Evolutionary conservation across 1,284 basidiomycete species (phyloP), one percentile per base, ranked within the genome.

Genomic region (Marasmius tenuissimus): DNA sequence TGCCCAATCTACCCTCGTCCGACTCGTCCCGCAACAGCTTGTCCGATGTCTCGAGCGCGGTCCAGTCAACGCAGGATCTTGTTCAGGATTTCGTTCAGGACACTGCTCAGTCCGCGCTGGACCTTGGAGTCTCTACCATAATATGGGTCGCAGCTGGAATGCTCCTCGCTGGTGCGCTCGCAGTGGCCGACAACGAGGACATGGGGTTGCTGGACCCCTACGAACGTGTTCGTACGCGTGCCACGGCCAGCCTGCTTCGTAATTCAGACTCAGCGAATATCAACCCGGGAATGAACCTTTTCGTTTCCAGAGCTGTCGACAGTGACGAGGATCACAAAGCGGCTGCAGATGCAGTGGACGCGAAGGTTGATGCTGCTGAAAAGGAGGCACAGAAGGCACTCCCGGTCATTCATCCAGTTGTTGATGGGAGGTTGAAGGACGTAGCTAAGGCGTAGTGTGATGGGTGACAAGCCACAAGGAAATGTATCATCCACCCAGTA

Each of bases 381-480:
- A 40, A 65, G 56, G 62, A 63, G 20, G 61, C 61, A 7, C 57
- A 61, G 60, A 33, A 63, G 51, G 57, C 27, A 16, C 60, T 67
- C 57, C 64, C 66, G 39, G 57, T 61, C 50, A 67, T 67, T 52
- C 66, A 63, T 49, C 66, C 66, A 12, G 54, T 61, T 56, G 55
- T 67, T 9, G 66, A 67, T 58, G 63, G 63, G 37, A 57, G 66
- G 50, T 49, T 67, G 61, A 64, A 62, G 51, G 59, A 65, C 57
- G 57, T 56, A 18, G 54, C 54, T 35, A 34, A 42, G 40, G 40
- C 40, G 40, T 42, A 51, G 7, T 20, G 42, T 16, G 5, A 5
- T 51, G n/a, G 40, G 40, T 42, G 40, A 2, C 11, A 12, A n/a
- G 2, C 40, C 12, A n/a, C 12, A 42, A 42, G 6, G 2, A 42